These are phyloP conservation scores for Penicillium frequentans DNA, from an alignment of 2,329 filamentous ascomycete species.

Conservation along the genomic window DNA sequence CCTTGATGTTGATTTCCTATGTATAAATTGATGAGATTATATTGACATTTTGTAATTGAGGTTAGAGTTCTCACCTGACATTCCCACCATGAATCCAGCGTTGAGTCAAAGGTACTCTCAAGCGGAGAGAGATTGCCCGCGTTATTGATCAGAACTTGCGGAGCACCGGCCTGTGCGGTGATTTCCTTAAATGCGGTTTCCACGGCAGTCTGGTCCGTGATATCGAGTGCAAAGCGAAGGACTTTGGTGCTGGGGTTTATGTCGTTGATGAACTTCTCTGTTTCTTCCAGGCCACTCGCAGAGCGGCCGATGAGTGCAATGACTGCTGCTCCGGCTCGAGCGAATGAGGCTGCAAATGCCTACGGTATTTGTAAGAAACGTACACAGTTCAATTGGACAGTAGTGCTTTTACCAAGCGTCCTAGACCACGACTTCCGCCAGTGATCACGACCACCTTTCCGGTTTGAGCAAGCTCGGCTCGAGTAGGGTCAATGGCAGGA, in stretches of 20 bases:
- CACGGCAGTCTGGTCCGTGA: constrained; percentile 25
- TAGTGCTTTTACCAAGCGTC: constrained; percentile 10
- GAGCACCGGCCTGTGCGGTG: constrained; percentile 10
- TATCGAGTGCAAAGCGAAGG: constrained; percentile 30
- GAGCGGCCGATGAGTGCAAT: constrained; percentile 24
- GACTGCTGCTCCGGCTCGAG: constrained; percentile 34
- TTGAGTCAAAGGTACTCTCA: constrained; percentile 17
- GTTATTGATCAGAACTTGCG: constrained; percentile 29
- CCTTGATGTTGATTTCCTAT: constrained; percentile 37
- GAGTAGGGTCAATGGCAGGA: constrained; percentile 40
- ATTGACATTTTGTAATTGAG: background rate
- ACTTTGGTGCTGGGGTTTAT: constrained; percentile 33
- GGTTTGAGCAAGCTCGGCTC: constrained; percentile 30
- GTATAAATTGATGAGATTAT: background rate
- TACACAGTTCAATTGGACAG: background rate
- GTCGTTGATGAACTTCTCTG: constrained; percentile 24
- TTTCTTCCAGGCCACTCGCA: constrained; percentile 22
- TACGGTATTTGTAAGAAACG: constrained; percentile 5
- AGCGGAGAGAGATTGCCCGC: constrained; percentile 16
- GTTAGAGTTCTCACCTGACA: constrained; percentile 7
- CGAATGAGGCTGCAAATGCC: constrained; percentile 38
- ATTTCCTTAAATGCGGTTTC: constrained; percentile 14
- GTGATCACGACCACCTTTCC: constrained; percentile 44
- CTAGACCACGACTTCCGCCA: constrained; percentile 44
- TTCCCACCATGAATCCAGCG: constrained; percentile 15